Percentiles rank a stretch among this genome's conserved stretches.
Evolutionary conservation across 371 early-diverging fungal genomes (phyloP).

Genomic region (Mortierella sp.): DNA sequence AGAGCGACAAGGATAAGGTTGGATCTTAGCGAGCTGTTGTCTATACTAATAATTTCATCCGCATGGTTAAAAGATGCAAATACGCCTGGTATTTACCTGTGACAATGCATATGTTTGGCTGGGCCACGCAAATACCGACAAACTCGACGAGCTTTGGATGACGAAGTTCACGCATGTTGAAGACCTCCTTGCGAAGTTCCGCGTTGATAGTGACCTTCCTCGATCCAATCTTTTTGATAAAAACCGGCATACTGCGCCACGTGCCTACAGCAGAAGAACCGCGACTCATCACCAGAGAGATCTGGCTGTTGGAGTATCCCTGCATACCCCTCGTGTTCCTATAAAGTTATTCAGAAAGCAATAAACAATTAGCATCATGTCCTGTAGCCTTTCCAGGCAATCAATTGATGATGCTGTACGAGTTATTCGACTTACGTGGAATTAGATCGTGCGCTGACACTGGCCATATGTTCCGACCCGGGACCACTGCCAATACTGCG

Average conservation of each 20-base stretch:
- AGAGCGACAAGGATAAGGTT: not conserved
- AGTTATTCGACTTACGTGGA: conserved; percentile 34
- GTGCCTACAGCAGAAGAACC: conserved; percentile 44
- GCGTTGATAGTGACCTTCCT: conserved; percentile 47
- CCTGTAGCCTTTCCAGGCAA: too few relatives aligned
- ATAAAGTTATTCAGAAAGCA: conserved; percentile 33
- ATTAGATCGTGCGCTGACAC: conserved; percentile 22
- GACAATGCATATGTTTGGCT: conserved; percentile 58
- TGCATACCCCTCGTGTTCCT: conserved; percentile 24
- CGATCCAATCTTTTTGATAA: conserved; percentile 60
- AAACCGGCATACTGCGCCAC: conserved; percentile 67
- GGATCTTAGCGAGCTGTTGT: not conserved
- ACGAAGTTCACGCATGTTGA: conserved; percentile 58
- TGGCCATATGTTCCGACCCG: conserved; percentile 19
- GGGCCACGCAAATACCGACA: conserved; percentile 54
- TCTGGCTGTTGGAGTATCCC: conserved; percentile 20
- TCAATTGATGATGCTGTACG: not conserved
- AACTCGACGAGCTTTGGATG: conserved; percentile 62
- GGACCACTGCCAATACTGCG: conserved; percentile 20
- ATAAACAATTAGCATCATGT: not conserved
- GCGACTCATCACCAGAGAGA: conserved; percentile 34
- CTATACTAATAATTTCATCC: not conserved
- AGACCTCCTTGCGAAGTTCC: conserved; percentile 59
- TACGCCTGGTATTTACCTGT: conserved; percentile 47
- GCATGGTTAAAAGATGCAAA: not conserved